Percentiles rank a stretch among this genome's conserved stretches.
phyloP scores from a whole-genome alignment of 1,139 yeast genomes.

The Candida anutae region DNA sequence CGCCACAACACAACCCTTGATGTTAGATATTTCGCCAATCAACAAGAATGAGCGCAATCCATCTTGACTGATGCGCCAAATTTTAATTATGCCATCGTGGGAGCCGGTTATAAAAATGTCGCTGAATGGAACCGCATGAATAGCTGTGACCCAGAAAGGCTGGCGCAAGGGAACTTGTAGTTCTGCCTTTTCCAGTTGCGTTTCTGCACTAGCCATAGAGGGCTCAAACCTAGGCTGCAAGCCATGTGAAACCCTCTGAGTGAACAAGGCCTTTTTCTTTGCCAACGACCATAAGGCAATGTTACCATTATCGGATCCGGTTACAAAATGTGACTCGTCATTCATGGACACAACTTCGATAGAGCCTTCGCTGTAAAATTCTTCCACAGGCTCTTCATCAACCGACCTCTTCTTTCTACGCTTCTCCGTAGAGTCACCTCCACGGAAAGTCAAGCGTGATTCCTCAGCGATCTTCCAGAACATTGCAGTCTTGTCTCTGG shows the following conservation, averaged over 20 bases:
- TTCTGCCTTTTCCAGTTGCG: conserved; percentile 27
- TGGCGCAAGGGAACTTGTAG: conserved; percentile 57
- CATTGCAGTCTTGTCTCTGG: conserved; percentile 92
- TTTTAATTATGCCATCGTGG: conserved; percentile 64
- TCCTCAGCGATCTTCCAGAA: conserved; percentile 96
- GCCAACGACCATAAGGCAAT: conserved; percentile 81
- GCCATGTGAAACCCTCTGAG: conserved; percentile 73
- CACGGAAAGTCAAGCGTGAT: conserved; percentile 85
- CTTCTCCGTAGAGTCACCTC: conserved; percentile 60
- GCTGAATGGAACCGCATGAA: conserved; percentile 83
- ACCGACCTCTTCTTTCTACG: conserved; percentile 23
- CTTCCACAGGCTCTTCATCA: conserved; percentile 19
- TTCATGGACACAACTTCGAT: conserved; percentile 87
- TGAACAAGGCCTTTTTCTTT: conserved; percentile 78
- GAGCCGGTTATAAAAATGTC: conserved; percentile 86
- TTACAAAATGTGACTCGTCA: conserved; percentile 86
- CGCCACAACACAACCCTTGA: conserved; percentile 66
- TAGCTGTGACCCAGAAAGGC: conserved; percentile 81
- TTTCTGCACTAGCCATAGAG: conserved; percentile 63
- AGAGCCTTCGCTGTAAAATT: conserved; percentile 69
- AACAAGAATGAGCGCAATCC: conserved; percentile 53
- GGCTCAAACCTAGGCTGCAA: conserved; percentile 44
- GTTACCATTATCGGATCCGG: conserved; percentile 93
- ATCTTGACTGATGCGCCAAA: conserved; percentile 65
- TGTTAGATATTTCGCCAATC: conserved; percentile 48